These are phyloP conservation scores for Glebionis coronaria DNA, from an alignment of 129 eudicot species.

Conservation along the genomic window DNA sequence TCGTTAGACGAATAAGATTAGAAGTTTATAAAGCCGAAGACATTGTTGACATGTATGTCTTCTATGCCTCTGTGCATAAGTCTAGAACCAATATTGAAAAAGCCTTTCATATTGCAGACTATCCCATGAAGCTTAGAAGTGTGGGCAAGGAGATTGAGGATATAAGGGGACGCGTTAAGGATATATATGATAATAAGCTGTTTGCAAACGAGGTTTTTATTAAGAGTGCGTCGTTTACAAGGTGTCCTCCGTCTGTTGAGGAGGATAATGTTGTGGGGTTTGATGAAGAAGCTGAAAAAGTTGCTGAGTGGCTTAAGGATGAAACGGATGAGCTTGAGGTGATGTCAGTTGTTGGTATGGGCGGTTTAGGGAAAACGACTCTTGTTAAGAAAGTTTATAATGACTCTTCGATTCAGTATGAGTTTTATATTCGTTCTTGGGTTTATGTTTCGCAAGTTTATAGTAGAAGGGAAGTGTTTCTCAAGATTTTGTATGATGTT, in stretches of 20 bases:
- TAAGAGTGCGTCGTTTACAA: conserved; percentile 28
- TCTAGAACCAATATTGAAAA: conserved; percentile 26
- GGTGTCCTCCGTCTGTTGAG: conserved; percentile 28
- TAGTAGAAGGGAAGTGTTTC: conserved; percentile 18
- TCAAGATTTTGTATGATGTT: conserved; percentile 19
- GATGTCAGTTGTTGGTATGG: conserved; percentile 37
- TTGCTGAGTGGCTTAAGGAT: conserved; percentile 21
- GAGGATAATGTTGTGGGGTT: conserved; percentile 30
- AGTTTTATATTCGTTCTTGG: conserved; percentile 38
- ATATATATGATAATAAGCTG: conserved; percentile 38
- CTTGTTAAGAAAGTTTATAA: conserved; percentile 37
- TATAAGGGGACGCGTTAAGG: conserved; percentile 40
- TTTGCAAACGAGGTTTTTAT: conserved; percentile 39
- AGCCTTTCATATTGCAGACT: conserved; percentile 34
- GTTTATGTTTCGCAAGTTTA: conserved; percentile 40
- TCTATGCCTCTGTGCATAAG: conserved; percentile 34
- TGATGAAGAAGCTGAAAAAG: conserved; percentile 13
- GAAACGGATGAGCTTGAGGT: conserved; percentile 23
- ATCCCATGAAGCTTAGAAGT: conserved; percentile 18
- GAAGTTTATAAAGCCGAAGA: conserved; percentile 60
- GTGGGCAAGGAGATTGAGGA: conserved; percentile 36
- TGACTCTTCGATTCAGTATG: conserved; percentile 3
- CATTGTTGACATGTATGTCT: conserved; percentile 44
- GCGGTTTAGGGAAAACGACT: conserved; percentile 48
- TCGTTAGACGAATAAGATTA: conserved; percentile 44